Conservation (phyloP, 2,329 filamentous ascomycete species). For the Bipolaris cookei region DNA sequence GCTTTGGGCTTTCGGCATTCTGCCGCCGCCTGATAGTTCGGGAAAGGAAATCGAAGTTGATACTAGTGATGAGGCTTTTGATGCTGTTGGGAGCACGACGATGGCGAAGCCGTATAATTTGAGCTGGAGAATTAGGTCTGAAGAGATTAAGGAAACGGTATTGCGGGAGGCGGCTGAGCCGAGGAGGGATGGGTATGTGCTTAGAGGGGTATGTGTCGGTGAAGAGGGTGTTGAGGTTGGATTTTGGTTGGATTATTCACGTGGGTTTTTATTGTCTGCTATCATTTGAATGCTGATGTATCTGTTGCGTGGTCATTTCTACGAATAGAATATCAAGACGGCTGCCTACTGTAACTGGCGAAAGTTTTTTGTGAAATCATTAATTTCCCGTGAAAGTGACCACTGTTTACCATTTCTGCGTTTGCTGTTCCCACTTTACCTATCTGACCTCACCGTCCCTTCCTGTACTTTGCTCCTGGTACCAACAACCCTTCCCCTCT, state of each 20-base stretch:
- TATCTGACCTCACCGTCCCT: too few relatives aligned
- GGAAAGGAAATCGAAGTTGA: conserved; percentile 49
- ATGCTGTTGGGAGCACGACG: conserved; percentile 37
- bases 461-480: too few relatives aligned
- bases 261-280: background rate
- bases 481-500: too few relatives aligned
- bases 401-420: background rate
- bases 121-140: conserved; percentile 34
- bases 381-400: background rate
- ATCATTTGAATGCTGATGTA: background rate
- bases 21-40: conserved; percentile 43
- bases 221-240: conserved; percentile 31
- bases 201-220: conserved; percentile 42
- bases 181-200: conserved; percentile 39
- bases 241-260: too few relatives aligned
- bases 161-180: conserved; percentile 36
- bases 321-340: too few relatives aligned
- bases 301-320: background rate
- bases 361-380: too few relatives aligned
- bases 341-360: too few relatives aligned
- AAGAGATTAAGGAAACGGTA: conserved; percentile 29
- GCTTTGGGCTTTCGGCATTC: conserved; percentile 58
- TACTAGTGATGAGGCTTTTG: conserved; percentile 45
- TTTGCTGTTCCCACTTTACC: conserved; percentile 4
- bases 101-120: conserved; percentile 43